Evolutionary conservation across 257 asterid genomes (phyloP).

Genomic region (Coffea canephora): DNA sequence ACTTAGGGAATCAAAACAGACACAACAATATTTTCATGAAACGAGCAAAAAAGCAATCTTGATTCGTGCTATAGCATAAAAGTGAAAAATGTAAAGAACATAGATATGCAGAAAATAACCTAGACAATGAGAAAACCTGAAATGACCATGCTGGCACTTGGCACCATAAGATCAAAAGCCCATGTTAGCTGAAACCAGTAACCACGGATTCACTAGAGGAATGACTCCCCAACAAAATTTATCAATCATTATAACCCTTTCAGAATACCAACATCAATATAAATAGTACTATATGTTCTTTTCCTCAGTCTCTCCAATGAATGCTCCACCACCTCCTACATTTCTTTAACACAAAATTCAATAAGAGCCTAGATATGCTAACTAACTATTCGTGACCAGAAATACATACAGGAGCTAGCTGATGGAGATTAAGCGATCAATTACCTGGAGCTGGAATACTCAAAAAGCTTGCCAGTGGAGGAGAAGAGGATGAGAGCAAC

Average conservation of each 20-base stretch:
- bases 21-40: neutral
- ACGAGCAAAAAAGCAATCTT: neutral
- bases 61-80: neutral
- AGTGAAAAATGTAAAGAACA: neutral
- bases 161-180: neutral
- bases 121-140: neutral
- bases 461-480: constrained; percentile 65
- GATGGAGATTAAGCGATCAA: constrained; percentile 22
- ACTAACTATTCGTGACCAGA: neutral
- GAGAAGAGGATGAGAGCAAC: constrained; percentile 71
- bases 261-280: neutral
- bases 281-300: neutral
- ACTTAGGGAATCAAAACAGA: neutral
- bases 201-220: constrained; percentile 1
- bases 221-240: constrained; percentile 7
- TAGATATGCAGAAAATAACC: constrained; percentile 3
- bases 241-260: neutral
- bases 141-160: neutral
- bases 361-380: neutral
- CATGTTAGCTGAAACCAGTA: constrained; percentile 1
- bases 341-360: neutral
- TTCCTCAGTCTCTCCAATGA: neutral
- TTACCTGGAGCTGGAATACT: constrained; percentile 71
- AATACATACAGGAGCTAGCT: neutral
- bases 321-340: neutral